Evolutionary conservation across 805 yeast species (phyloP).

Genomic region (Lipomyces sp.): DNA sequence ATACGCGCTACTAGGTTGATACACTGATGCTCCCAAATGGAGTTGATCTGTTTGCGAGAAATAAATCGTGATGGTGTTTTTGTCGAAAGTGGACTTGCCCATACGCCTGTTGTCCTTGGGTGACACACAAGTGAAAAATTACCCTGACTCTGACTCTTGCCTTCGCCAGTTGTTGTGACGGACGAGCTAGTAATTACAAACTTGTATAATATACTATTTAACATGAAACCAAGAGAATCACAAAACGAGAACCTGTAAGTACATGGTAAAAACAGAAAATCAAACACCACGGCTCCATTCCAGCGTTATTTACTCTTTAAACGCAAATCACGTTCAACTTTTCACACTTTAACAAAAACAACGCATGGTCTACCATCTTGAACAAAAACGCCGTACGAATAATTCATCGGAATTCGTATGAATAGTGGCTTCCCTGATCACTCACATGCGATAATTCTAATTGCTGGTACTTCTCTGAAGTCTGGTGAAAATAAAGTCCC

Average conservation of each 20-base stretch:
- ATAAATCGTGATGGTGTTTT: neutral
- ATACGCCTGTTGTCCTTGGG: neutral
- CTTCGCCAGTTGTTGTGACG: no score
- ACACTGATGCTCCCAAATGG: neutral
- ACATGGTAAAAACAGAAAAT: neutral
- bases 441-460: slow-evolving; percentile 55
- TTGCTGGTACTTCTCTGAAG: slow-evolving; percentile 80
- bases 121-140: neutral
- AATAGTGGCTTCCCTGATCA: slow-evolving; percentile 30
- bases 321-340: neutral
- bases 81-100: neutral
- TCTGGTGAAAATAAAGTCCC: slow-evolving; percentile 81
- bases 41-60: neutral
- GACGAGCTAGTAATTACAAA: no score
- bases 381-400: slow-evolving; percentile 5
- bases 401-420: slow-evolving; percentile 35
- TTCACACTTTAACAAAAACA: neutral
- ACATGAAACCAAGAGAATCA: neutral
- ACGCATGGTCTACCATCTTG: neutral
- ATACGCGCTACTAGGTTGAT: slow-evolving; percentile 6
- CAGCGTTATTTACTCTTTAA: neutral
- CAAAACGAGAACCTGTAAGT: neutral
- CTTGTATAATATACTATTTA: neutral
- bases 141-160: no score
- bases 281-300: neutral